Conservation (phyloP, 2,329 filamentous ascomycete genomes). For the Penicillium nordicum region DNA sequence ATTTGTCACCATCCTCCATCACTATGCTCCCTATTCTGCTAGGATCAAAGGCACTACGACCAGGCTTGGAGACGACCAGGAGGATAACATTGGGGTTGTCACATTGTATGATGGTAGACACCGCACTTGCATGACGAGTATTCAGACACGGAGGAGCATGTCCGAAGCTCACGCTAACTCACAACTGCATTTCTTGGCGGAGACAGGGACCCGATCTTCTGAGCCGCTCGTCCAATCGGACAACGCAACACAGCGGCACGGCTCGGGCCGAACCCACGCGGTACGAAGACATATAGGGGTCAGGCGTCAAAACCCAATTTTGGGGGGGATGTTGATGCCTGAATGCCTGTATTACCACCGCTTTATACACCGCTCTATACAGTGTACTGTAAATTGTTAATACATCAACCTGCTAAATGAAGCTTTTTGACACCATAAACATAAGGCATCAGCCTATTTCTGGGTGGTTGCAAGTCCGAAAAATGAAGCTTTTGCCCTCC, state of each 20-base stretch:
- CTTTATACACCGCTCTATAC: no score
- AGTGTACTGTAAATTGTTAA: no score
- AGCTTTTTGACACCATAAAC: no score
- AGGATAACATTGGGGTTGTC: neutral
- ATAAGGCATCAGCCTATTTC: no score
- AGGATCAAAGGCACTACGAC: neutral
- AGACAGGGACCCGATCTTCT: neutral
- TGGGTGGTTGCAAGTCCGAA: no score
- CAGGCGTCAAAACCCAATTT: no score
- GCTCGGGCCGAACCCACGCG: slow-evolving; percentile 1
- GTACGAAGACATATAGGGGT: no score
- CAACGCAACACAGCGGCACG: neutral
- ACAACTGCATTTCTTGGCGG: neutral
- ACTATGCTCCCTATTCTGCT: neutral
- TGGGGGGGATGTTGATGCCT: no score
- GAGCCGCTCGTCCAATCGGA: neutral
- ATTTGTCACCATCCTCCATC: neutral
- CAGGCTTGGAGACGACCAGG: neutral
- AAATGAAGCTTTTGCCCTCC: no score
- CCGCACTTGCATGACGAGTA: neutral
- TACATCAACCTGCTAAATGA: no score
- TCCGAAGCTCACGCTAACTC: neutral
- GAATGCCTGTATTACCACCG: no score
- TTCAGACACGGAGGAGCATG: no score
- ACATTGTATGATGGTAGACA: neutral